Evolutionary conservation across 1,284 basidiomycete genomes (phyloP).

Genomic region (Cryptococcus hybrid): DNA sequence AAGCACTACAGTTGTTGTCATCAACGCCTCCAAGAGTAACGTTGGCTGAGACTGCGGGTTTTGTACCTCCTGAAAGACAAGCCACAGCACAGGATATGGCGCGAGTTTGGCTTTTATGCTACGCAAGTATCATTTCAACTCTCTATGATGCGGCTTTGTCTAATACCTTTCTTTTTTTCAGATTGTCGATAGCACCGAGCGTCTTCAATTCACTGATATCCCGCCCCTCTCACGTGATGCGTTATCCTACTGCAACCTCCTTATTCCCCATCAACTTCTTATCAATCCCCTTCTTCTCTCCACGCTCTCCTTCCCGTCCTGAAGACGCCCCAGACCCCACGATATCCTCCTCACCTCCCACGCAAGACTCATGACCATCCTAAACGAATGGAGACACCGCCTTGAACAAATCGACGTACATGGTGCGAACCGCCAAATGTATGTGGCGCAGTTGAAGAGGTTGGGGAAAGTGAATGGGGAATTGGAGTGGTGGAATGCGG

Average conservation of each 20-base stretch:
- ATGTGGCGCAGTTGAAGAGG: conserved; percentile 6
- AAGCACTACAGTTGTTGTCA: conserved; percentile 7
- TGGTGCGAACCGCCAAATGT: background rate
- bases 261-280: conserved; percentile 6
- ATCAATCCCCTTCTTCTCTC: background rate
- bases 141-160: background rate
- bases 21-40: conserved; percentile 15
- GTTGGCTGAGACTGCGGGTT: conserved; percentile 28
- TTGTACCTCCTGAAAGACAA: conserved; percentile 35
- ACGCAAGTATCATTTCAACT: conserved; percentile 21
- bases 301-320: background rate
- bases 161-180: background rate
- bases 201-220: conserved; percentile 14
- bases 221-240: conserved; percentile 15
- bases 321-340: conserved; percentile 5
- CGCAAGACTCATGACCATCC: conserved; percentile 32
- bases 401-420: background rate
- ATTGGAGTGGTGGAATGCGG: conserved; percentile 33
- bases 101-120: conserved; percentile 43
- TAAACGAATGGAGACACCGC: conserved; percentile 28
- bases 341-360: conserved; percentile 40
- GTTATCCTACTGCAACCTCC: conserved; percentile 21
- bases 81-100: conserved; percentile 35
- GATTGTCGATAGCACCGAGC: conserved; percentile 37
- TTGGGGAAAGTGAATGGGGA: conserved; percentile 23